These are phyloP conservation scores for Clarkia xantiana DNA, from an alignment of 345 rosid genomes.

Conservation along the genomic window DNA sequence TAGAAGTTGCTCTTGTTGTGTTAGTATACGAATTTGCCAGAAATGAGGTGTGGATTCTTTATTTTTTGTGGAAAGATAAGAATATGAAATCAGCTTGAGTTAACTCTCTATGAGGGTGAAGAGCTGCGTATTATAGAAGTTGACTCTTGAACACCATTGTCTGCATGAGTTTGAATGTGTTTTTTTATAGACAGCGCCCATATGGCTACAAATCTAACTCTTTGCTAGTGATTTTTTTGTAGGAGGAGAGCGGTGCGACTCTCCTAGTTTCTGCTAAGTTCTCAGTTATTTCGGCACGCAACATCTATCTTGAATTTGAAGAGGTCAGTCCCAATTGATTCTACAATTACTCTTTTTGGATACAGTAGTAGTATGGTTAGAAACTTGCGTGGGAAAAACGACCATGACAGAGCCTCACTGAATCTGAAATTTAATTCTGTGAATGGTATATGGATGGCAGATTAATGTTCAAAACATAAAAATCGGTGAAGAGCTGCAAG, in stretches of 20 bases:
- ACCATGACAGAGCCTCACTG: no score
- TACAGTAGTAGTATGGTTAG: no score
- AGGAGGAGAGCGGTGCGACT: slow-evolving; percentile 88
- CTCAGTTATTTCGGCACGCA: slow-evolving; percentile 50
- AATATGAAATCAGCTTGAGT: no score
- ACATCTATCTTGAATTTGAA: slow-evolving; percentile 77
- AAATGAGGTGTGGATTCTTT: no score
- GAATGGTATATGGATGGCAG: slow-evolving; percentile 26
- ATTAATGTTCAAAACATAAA: slow-evolving; percentile 56
- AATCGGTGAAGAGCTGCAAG: slow-evolving; percentile 67
- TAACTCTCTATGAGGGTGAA: no score
- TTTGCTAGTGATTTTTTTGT: slow-evolving; percentile 11
- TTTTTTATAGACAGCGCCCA: no score
- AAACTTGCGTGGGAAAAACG: no score
- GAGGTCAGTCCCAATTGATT: slow-evolving; percentile 39
- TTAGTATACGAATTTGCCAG: no score
- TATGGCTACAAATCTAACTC: not conserved
- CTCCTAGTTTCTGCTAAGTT: slow-evolving; percentile 84
- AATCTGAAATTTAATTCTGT: not conserved
- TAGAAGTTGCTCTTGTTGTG: no score
- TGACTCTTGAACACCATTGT: no score
- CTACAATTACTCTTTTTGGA: not conserved
- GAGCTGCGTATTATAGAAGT: no score
- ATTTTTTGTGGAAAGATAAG: no score
- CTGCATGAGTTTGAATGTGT: not conserved